Evolutionary conservation across 2,329 filamentous ascomycete species (phyloP), one percentile per base, ranked within the genome.

Genomic region (Juglanconis oblonga): DNA sequence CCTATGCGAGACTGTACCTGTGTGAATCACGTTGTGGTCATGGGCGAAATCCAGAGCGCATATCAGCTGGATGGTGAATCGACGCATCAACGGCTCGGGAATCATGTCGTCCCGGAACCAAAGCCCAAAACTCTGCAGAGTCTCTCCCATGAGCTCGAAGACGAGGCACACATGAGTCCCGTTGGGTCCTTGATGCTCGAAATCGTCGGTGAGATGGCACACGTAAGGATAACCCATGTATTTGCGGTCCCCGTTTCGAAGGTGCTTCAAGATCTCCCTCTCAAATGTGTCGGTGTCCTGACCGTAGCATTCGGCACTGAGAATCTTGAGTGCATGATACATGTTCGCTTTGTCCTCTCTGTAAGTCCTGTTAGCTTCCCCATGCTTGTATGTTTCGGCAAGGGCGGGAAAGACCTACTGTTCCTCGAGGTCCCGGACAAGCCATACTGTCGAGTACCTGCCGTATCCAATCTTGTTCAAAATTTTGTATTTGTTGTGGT

Each of bases 11-110:
- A 24, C 24, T 29, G 7, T 59, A 59, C 57, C 57, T 7, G 68
- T 68, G 61, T 70, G 67, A 14, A 70, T 65, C 17, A 70, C 62
- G 2, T 61, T 61, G 24, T 58, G 58, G 0, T 56, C 32, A 53
- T 70, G 69, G 6, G 66, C 66, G 42, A 66, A 70, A 51, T 70
- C 67, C 9, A 71, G 62, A 5, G 66, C 69, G 2, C 50, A 32
- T 2, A 69, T 53, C 6, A 71, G 64, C 17, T 70, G 66, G 14
- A 54, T 52, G 3, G 64, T 65, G 35, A 70, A 64, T 10, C 56
- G 54, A 38, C 64, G 58, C 62, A 69, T 64, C 29, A 71, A 33
- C 5, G 9, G 14, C 44, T 49, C 65, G 11, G 69, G 64, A 13
- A 70, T 51, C 59, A 65, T 65, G 17, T 32, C 6, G n/a, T 63